Conservation (phyloP, 805 yeast genomes). For the Cyberlindnera euphorbiae region DNA sequence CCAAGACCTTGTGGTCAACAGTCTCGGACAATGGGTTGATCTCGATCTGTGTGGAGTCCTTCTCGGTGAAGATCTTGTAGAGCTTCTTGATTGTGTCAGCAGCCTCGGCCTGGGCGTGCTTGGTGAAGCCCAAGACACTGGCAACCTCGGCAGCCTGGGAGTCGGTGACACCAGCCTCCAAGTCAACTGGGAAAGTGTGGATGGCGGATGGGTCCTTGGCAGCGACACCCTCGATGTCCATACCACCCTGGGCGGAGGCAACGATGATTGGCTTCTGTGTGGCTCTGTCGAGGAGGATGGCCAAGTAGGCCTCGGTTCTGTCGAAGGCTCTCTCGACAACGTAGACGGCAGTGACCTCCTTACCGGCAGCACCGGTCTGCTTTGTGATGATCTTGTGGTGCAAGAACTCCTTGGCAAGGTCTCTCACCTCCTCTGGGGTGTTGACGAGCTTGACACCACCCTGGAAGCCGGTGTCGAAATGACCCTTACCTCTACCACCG, state of each 20-base stretch:
- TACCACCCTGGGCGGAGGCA: conserved; percentile 98
- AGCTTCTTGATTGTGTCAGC: conserved; percentile 82
- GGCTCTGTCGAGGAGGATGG: conserved; percentile 91
- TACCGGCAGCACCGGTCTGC: conserved; percentile 97
- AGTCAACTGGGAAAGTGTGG: conserved; percentile 77
- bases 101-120: conserved; percentile 76
- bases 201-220: conserved; percentile 86
- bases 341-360: conserved; percentile 94
- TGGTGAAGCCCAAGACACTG: conserved; percentile 72
- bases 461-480: conserved; percentile 90
- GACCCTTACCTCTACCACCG: conserved; percentile 99
- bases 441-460: conserved; percentile 93
- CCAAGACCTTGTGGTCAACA: conserved; percentile 80
- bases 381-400: conserved; percentile 92
- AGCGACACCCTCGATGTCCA: conserved; percentile 99
- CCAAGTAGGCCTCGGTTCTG: conserved; percentile 90
- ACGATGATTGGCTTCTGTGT: conserved; percentile 88
- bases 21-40: conserved; percentile 97
- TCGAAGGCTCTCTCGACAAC: conserved; percentile 93
- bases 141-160: conserved; percentile 74
- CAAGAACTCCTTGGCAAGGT: conserved; percentile 84
- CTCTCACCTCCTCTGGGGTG: conserved; percentile 80
- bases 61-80: conserved; percentile 84
- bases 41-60: conserved; percentile 97
- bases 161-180: conserved; percentile 76